These are phyloP conservation scores for Copromyces sp. DNA, from an alignment of 495 filamentous ascomycete species.

Conservation along the genomic window DNA sequence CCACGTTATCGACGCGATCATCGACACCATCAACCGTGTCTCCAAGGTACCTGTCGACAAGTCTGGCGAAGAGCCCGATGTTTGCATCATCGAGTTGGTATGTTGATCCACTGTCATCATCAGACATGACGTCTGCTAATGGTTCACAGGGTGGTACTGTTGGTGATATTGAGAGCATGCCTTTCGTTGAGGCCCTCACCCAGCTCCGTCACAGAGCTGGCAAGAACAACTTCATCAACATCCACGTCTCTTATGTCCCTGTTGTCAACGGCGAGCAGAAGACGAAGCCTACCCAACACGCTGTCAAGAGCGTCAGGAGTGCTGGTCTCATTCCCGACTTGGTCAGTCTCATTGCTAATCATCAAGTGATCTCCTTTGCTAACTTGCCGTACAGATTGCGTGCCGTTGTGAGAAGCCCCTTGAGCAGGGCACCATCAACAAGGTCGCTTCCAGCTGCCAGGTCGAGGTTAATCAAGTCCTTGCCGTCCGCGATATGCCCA, in stretches of 20 bases:
- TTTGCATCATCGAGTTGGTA: conserved; percentile 70
- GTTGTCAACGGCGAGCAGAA: conserved; percentile 72
- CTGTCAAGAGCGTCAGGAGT: conserved; percentile 70
- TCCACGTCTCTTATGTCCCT: conserved; percentile 74
- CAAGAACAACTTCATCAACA: conserved; percentile 74
- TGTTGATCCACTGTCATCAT: not conserved
- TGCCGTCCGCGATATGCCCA: conserved; percentile 72
- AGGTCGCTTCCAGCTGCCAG: conserved; percentile 82
- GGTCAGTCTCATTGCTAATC: conserved; percentile 26
- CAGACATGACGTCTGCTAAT: conserved; percentile 1
- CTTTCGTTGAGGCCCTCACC: conserved; percentile 80
- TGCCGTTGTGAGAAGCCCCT: conserved; percentile 77
- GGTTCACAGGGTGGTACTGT: conserved; percentile 24
- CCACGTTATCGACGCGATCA: conserved; percentile 80
- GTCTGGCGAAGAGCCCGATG: conserved; percentile 68
- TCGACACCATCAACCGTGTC: conserved; percentile 87
- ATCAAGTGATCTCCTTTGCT: not conserved
- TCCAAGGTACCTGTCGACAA: conserved; percentile 82
- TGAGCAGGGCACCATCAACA: conserved; percentile 63
- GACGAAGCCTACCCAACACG: conserved; percentile 92
- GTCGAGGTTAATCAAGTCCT: conserved; percentile 73
- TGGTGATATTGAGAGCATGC: conserved; percentile 80
- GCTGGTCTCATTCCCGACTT: conserved; percentile 81
- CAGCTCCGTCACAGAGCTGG: conserved; percentile 64
- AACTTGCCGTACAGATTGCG: conserved; percentile 50